These are phyloP conservation scores for Prunus padus DNA, from an alignment of 306 rosid genomes.

Conservation along the genomic window DNA sequence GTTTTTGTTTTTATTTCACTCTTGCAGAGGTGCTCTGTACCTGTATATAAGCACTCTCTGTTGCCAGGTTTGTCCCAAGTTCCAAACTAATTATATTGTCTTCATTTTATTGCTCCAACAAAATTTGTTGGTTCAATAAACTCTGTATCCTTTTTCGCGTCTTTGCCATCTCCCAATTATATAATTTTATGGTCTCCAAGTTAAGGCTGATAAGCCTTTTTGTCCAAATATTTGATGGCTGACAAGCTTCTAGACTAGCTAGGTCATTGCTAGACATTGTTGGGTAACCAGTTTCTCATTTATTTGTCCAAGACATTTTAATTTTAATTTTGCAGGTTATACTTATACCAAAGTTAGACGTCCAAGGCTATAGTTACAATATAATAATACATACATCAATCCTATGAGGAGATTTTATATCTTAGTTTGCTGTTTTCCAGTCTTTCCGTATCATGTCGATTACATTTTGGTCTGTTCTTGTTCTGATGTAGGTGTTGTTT, in stretches of 20 bases:
- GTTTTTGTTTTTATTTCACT: slow-evolving; percentile 14
- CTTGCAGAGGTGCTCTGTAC: slow-evolving; percentile 58
- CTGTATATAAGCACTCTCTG: slow-evolving; percentile 45
- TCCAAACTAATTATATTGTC: background rate
- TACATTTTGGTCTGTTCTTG: slow-evolving; percentile 12
- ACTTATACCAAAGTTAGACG: background rate
- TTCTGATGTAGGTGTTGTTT: slow-evolving; percentile 61
- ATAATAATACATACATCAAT: background rate
- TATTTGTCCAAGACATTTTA: too few relatives aligned
- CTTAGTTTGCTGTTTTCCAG: background rate
- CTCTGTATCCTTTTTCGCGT: background rate
- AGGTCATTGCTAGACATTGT: too few relatives aligned
- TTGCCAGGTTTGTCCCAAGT: slow-evolving; percentile 52
- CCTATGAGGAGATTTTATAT: background rate
- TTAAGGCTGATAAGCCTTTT: background rate
- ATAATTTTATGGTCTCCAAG: background rate
- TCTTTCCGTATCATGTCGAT: background rate
- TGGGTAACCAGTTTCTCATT: background rate
- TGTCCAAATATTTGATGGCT: background rate
- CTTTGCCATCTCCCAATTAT: background rate
- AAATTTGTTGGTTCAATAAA: background rate
- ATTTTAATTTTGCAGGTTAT: background rate
- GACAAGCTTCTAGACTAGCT: background rate
- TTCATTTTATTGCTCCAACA: background rate
- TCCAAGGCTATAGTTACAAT: background rate